Conservation (phyloP, 2,329 filamentous ascomycete species). For the Furcasterigmium furcatum region DNA sequence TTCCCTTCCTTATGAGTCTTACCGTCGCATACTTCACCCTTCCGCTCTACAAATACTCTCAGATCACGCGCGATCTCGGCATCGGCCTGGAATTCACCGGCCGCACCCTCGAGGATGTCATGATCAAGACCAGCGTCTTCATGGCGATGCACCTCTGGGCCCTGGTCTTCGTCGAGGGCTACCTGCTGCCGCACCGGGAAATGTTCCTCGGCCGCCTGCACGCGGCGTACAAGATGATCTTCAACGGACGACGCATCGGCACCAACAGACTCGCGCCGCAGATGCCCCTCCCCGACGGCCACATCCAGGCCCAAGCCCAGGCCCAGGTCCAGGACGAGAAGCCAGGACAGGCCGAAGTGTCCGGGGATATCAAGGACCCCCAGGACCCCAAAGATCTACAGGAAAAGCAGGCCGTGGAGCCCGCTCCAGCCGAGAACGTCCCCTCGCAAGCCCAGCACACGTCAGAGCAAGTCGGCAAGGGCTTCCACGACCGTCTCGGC, state of each 20-base stretch:
- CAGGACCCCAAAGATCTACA: not conserved
- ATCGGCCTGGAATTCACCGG: too few species aligned
- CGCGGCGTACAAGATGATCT: slow-evolving; percentile 2
- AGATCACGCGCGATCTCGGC: too few species aligned
- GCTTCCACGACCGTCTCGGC: not conserved
- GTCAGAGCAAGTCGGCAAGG: not conserved
- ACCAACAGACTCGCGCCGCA: slow-evolving; percentile 1
- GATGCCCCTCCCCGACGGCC: not conserved
- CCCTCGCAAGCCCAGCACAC: too few species aligned
- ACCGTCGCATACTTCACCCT: too few species aligned
- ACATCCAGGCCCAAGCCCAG: too few species aligned
- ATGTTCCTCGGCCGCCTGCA: not conserved
- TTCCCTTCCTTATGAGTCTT: too few species aligned
- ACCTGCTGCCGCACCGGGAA: not conserved
- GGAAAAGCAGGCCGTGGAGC: not conserved
- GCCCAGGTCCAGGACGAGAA: too few species aligned
- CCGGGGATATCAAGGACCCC: not conserved
- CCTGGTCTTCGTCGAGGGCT: not conserved
- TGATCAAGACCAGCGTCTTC: not conserved
- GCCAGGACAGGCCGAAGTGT: too few species aligned
- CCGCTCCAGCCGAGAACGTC: too few species aligned
- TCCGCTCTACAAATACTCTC: too few species aligned
- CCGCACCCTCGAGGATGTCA: not conserved
- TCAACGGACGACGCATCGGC: slow-evolving; percentile 2
- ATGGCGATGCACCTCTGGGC: slow-evolving; percentile 1